These are phyloP conservation scores for Pueraria montana DNA, from an alignment of 306 rosid species.

Conservation along the genomic window DNA sequence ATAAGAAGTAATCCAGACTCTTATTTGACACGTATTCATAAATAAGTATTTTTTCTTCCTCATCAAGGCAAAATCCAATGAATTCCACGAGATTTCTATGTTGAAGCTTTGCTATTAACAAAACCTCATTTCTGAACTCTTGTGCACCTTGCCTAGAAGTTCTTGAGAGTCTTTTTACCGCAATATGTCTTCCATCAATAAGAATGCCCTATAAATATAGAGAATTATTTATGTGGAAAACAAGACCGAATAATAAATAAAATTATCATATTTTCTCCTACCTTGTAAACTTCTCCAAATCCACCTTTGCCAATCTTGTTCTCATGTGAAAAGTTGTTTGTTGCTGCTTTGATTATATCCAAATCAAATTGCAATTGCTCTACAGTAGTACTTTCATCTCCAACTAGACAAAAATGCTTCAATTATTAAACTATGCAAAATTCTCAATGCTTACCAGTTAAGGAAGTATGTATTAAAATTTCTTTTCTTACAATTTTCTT, in stretches of 20 bases:
- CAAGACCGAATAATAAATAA: background rate
- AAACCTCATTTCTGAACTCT: background rate
- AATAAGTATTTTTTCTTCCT: conserved; percentile 25
- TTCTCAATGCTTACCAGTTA: background rate
- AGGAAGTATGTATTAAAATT: background rate
- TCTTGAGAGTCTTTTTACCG: conserved; percentile 14
- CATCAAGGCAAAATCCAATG: conserved; percentile 10
- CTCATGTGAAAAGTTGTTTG: conserved; percentile 41
- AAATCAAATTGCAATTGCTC: conserved; percentile 22
- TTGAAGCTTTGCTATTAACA: background rate
- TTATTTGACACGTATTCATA: conserved; percentile 6
- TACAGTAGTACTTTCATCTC: background rate
- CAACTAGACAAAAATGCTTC: conserved; percentile 10
- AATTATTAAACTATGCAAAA: background rate
- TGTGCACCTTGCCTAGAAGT: background rate
- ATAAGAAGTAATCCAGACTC: conserved; percentile 14
- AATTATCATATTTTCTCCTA: background rate
- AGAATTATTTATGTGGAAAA: background rate
- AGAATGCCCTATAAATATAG: background rate
- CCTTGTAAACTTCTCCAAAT: conserved; percentile 28
- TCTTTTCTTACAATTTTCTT: background rate
- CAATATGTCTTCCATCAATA: conserved; percentile 2
- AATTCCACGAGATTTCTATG: conserved; percentile 16
- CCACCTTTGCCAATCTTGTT: conserved; percentile 28
- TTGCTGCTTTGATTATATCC: background rate